A percentile compares a stretch with the other conserved stretches of the same genome.
phyloP scores from a whole-genome alignment of 139 green algal genomes.

The Desmodesmus armatus region DNA sequence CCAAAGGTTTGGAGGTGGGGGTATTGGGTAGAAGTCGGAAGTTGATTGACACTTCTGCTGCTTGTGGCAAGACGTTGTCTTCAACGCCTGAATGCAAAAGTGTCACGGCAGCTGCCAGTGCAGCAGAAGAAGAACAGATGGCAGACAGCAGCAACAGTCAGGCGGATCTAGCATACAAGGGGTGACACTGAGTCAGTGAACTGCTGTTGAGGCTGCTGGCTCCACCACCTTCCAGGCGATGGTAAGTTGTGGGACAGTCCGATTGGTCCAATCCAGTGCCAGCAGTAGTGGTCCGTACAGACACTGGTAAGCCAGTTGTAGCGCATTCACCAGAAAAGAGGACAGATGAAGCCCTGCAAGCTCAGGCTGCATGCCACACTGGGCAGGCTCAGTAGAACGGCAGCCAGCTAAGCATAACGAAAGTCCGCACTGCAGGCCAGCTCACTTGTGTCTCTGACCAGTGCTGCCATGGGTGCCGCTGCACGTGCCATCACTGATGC shows the following conservation, averaged over 20 bases:
- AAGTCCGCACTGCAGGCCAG: no score
- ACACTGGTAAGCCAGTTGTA: no score
- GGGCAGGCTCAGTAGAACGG: no score
- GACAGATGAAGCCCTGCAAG: no score
- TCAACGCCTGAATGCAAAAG: neutral
- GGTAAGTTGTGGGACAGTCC: neutral
- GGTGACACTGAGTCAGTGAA: neutral
- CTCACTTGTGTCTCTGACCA: no score
- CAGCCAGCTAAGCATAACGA: no score
- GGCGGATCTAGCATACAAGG: neutral
- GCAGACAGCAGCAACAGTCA: neutral
- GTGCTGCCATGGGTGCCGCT: no score
- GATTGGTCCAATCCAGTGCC: neutral
- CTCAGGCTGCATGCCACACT: no score
- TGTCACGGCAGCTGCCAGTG: neutral
- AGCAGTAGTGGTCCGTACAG: neutral
- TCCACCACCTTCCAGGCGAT: neutral
- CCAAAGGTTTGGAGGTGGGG: no score
- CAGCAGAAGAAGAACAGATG: neutral
- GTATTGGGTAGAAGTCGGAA: constrained; percentile 72
- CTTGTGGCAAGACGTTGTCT: neutral
- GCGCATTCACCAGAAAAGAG: no score
- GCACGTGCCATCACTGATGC: no score
- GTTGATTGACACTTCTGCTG: constrained; percentile 63
- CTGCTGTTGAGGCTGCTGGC: neutral